Evolutionary conservation across 1,139 yeast genomes (phyloP).

Genomic region (Geotrichum siamense): DNA sequence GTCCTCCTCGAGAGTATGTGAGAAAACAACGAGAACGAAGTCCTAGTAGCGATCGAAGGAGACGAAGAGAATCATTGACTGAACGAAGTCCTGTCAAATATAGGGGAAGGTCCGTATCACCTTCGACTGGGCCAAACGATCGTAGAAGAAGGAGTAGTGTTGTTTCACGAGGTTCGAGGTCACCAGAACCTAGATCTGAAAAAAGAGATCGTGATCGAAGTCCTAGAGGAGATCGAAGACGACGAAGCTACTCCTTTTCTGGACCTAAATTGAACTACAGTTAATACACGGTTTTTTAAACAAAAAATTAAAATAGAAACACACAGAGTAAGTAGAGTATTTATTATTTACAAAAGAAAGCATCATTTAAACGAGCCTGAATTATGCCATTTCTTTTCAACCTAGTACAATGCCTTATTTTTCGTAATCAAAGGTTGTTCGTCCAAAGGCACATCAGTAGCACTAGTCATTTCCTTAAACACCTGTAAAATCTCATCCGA

Average conservation of each 20-base stretch:
- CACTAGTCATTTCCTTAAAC: conserved; percentile 35
- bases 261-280: conserved; percentile 13
- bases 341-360: not conserved
- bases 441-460: conserved; percentile 32
- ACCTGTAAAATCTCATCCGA: conserved; percentile 38
- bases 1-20: conserved; percentile 11
- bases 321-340: not conserved
- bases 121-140: not conserved
- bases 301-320: too few species aligned
- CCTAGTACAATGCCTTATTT: conserved; percentile 10
- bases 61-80: conserved; percentile 2
- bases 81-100: conserved; percentile 4
- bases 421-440: conserved; percentile 25
- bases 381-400: not conserved
- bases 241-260: conserved; percentile 8
- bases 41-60: conserved; percentile 8
- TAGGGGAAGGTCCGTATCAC: conserved; percentile 4
- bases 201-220: conserved; percentile 5
- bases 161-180: conserved; percentile 5
- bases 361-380: not conserved
- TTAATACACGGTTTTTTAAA: not conserved
- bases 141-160: not conserved
- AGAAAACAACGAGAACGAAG: conserved; percentile 7
- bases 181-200: conserved; percentile 1
- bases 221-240: conserved; percentile 6